Conservation (phyloP, 352 stramenopile species). For the Pythium rishiriense region DNA sequence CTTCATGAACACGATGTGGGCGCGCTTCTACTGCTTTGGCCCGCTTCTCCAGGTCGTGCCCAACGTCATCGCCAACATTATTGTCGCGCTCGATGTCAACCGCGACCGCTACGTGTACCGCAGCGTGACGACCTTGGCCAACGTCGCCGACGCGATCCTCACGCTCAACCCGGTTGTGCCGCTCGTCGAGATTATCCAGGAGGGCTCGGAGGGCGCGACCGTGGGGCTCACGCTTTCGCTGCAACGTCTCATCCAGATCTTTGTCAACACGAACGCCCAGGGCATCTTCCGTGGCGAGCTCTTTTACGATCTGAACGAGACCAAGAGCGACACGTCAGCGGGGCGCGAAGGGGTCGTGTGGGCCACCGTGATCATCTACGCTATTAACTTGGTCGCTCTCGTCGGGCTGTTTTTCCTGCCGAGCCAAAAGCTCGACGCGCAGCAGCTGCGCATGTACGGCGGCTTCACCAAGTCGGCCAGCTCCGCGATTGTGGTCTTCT, state of each 20-base stretch:
- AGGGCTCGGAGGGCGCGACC: slow-evolving; percentile 58
- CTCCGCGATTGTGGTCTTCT: slow-evolving; percentile 21
- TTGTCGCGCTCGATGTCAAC: slow-evolving; percentile 11
- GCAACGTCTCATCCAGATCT: slow-evolving; percentile 51
- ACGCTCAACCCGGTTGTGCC: slow-evolving; percentile 54
- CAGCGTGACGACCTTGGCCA: slow-evolving; percentile 35
- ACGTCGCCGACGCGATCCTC: slow-evolving; percentile 52
- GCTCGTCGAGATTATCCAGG: slow-evolving; percentile 64
- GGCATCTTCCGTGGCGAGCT: slow-evolving; percentile 46
- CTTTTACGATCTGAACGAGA: slow-evolving; percentile 34
- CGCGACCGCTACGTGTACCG: slow-evolving; percentile 32
- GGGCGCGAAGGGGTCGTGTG: slow-evolving; percentile 43
- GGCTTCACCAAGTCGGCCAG: slow-evolving; percentile 33
- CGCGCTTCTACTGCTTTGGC: slow-evolving; percentile 31
- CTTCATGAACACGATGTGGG: slow-evolving; percentile 41
- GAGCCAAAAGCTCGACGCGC: slow-evolving; percentile 38
- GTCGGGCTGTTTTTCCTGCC: slow-evolving; percentile 44
- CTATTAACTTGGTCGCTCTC: slow-evolving; percentile 48
- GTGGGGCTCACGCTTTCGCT: slow-evolving; percentile 62
- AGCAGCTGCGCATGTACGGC: slow-evolving; percentile 39
- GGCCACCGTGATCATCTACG: slow-evolving; percentile 50
- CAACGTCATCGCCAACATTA: slow-evolving; percentile 23
- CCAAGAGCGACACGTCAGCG: slow-evolving; percentile 24
- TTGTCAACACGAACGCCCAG: slow-evolving; percentile 49
- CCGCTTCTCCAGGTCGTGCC: slow-evolving; percentile 35